Evolutionary conservation across 75 land plant genomes (phyloP), one percentile per base, ranked within the genome.

Genomic region (Pinus albicaulis): DNA sequence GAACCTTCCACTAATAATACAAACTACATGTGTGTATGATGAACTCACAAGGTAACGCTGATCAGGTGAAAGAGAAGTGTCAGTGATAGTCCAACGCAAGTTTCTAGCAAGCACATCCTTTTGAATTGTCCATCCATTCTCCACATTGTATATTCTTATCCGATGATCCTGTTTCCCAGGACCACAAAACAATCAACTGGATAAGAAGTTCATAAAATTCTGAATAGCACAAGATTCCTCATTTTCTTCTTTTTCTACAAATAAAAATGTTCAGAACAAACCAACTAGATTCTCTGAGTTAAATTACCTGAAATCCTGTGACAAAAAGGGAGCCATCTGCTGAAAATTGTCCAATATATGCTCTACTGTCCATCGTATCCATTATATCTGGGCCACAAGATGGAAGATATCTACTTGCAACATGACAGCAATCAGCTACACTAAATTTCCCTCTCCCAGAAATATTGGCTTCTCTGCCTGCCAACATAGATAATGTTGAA

Each of bases 61-160:
- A 76, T 96, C 98, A 36, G 95, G 93, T 7, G 99, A 96, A 64
- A 96, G 86, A 58, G 92, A 89, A 31, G 98, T 94, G 69, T 96
- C 99, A 23, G 98, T 96, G 12, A 96, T 77, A 38, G 99, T 94
- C 99, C 99, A 96, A 53, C 88, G 82, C 79, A 95, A 77, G 58
- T 90, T 86, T 65, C 85, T 88, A 14, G 94, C 92, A 76, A 78
- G 81, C 53, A 95, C 85, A 61, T 91, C 77, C 82, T 95, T 95
- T 72, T 85, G 84, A 58, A 91, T 69, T 76, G 73, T 85, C 93
- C 94, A 95, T 3, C 90, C 89, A 38, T 83, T 73, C 16, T 95
- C 92, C 16, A 91, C 96, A 79, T 91, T 77, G 76, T 95, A 95
- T 66, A 95, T 83, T 76, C 81, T 84, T 19, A 95, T 91, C 20